Evolutionary conservation across 2,329 filamentous ascomycete species (phyloP), one percentile per base, ranked within the genome.

Genomic region (Orbilia brochopaga): DNA sequence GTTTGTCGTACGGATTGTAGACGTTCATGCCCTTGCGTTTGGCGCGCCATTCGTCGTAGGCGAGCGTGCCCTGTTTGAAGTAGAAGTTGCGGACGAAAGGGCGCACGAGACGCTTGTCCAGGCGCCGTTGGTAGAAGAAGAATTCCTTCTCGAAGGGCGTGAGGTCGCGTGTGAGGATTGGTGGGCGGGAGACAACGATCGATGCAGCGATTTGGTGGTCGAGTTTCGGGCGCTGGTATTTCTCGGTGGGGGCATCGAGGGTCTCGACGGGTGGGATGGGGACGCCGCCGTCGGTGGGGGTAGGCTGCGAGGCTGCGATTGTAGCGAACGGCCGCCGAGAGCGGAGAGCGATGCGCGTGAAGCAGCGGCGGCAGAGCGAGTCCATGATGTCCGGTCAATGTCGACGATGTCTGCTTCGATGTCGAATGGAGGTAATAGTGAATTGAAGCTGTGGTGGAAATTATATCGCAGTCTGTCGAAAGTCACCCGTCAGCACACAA

Each of bases 81-180:
- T 96, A 99, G 82, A 97, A 94, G 79, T 90, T 90, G 75, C 90
- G 87, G 64, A 90, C 90, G 80, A 97, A 99, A 1, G 92, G 90
- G 2, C 94, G 85, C 19, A 88, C 87, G 58, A 96, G 85, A 48
- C 94, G 90, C 83, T 99, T 94, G 80, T 97, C 96, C 72, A 99
- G 85, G 13, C 94, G 91, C 77, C 93, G 93, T 82, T 99, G 94
- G 82, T 99, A 99, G 79, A 99, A 92, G 83, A 89, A 96, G 82
- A 89, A 97, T 74, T 93, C 85, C 78, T 91, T 90, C 81, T 99
- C 94, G 81, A 99, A 97, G 11, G 90, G 84, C 35, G 90, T 90
- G 60, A 93, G 87, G 73, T 89, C 84, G 75, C 90, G 89, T 24
- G 94, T 97, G 77, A 99, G 84, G 69, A 95, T 83, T 5, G 94